Base-by-base conservation (phyloP, 164 flowering plant genomes). In the Akebia trifoliata region DNA sequence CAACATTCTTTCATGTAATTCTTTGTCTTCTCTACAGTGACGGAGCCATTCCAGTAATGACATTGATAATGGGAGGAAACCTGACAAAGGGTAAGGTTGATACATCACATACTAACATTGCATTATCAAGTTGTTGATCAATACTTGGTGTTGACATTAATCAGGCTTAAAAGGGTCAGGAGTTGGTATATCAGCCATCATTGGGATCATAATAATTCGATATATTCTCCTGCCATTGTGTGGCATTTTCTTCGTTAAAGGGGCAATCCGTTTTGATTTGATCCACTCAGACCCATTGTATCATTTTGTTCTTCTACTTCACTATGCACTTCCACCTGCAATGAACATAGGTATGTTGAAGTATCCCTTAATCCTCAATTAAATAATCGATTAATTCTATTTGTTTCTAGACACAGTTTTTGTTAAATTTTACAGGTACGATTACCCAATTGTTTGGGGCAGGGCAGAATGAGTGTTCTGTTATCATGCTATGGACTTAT, bases 311-410 rank as follows among this genome's bases (percentile, higher is more conserved):
- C 86, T 88, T 35, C 54, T 85, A 55, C 73, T 85, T 45, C 92
- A 85, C 20, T 83, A 40, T 76, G 79, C 88, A 28, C 55, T 88
- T 39, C 96, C 92, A 21, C 92, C 96, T n/a, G 90, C 92, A 30
- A 77, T 83, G 85, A 80, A 76, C 64, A 82, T 88, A 50, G 84
- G 96, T 83, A 70, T n/a, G 45, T 11, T 37, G n/a, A 15, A 44
- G 8, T 47, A 22, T 24, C 0, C n/a, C 3, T 47, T 4, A 6
- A 6, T 11, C 18, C 9, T 2, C n/a, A n/a, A n/a, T n/a, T n/a
- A n/a, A n/a, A n/a, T n/a, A n/a, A n/a, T n/a, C n/a, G n/a, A n/a
- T n/a, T n/a, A n/a, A n/a, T 20, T 43, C 47, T 43, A 3, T 7
- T 43, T 43, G 5, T 43, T 1, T 12, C 6, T 2, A 17, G 24